Conservation (phyloP, 306 rosid species). For the Cicer bijugum region DNA sequence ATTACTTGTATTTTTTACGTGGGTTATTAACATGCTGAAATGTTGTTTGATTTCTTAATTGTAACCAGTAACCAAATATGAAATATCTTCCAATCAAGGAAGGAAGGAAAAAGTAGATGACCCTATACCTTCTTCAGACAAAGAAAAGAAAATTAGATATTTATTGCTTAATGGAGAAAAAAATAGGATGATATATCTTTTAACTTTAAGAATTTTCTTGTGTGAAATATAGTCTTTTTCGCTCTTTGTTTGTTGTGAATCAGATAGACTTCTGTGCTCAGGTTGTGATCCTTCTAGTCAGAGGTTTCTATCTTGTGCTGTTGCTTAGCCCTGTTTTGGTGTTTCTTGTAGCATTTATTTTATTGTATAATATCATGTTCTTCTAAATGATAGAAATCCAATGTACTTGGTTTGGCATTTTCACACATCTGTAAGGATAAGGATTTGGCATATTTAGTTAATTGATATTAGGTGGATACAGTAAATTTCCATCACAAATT, state of each 20-base stretch:
- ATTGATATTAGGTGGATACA: constrained; percentile 14
- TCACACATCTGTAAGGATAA: neutral
- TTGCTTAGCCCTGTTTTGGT: neutral
- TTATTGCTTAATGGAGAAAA: neutral
- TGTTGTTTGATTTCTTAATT: constrained; percentile 33
- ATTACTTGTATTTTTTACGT: constrained; percentile 21
- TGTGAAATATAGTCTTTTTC: neutral
- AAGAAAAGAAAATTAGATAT: constrained; percentile 21
- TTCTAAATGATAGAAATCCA: constrained; percentile 28
- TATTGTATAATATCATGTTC: constrained; percentile 21
- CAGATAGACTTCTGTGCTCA: neutral
- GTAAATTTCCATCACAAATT: neutral
- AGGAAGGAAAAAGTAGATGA: constrained; percentile 36
- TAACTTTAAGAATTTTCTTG: constrained; percentile 20
- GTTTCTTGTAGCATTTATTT: constrained; percentile 19
- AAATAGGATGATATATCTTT: neutral
- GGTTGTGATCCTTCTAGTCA: neutral
- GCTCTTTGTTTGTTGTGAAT: neutral
- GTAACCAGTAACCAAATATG: constrained; percentile 15
- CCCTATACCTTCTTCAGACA: constrained; percentile 8
- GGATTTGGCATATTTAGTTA: constrained; percentile 19
- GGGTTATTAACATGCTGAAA: constrained; percentile 25
- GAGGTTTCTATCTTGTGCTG: constrained; percentile 4
- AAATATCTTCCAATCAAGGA: constrained; percentile 28
- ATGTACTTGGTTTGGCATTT: neutral